These are phyloP conservation scores for Saxophila tyrrhenica DNA, from an alignment of 495 filamentous ascomycete genomes.

Conservation along the genomic window DNA sequence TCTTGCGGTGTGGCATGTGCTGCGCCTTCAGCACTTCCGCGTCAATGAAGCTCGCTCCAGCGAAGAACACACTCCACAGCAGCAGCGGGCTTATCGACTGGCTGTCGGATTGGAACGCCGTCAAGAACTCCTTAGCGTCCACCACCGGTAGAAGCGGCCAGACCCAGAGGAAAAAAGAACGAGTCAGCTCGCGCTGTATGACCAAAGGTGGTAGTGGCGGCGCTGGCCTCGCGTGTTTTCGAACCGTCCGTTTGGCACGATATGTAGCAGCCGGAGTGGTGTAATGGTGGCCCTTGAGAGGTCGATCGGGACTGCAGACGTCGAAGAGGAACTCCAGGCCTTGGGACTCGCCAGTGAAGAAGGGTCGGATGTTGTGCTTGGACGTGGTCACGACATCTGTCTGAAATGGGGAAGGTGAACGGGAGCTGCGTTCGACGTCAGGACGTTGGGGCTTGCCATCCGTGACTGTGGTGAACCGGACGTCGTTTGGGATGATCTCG, in stretches of 20 bases:
- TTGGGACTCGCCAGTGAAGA: background rate
- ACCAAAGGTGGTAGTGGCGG: background rate
- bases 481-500: background rate
- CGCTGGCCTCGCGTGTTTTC: background rate
- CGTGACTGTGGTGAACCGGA: background rate
- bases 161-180: background rate
- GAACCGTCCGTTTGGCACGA: background rate
- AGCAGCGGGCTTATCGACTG: background rate
- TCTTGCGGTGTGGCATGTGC: background rate
- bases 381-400: background rate
- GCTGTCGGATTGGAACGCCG: background rate
- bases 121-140: background rate
- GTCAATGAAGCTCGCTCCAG: background rate
- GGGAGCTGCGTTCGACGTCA: background rate
- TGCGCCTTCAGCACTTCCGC: background rate
- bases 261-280: background rate
- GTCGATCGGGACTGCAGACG: background rate
- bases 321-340: background rate
- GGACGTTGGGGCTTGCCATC: background rate
- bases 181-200: background rate
- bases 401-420: background rate
- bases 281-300: background rate
- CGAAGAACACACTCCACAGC: slow-evolving; percentile 1
- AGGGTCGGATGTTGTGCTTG: background rate
- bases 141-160: background rate